These are phyloP conservation scores for Hypoxylon fuscum DNA, from an alignment of 495 filamentous ascomycete genomes.

Conservation along the genomic window DNA sequence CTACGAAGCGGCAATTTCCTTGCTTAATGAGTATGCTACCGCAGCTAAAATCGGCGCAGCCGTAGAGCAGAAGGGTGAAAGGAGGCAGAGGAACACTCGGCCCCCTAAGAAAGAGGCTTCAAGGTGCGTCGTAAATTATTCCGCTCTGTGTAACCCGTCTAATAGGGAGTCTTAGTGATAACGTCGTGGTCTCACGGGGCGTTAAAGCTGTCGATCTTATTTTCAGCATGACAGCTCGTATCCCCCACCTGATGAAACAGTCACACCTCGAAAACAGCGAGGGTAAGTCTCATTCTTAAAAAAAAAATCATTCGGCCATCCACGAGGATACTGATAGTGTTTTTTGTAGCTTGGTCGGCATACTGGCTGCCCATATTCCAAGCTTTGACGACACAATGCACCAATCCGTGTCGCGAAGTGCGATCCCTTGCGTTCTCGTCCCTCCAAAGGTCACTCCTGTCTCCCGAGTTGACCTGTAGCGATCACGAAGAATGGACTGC, in stretches of 20 bases:
- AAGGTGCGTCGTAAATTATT: slow-evolving; percentile 55
- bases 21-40: slow-evolving; percentile 90
- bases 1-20: slow-evolving; percentile 81
- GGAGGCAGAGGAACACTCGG: slow-evolving; percentile 59
- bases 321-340: slow-evolving; percentile 32
- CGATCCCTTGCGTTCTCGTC: slow-evolving; percentile 87
- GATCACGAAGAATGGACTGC: slow-evolving; percentile 92
- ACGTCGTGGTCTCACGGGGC: slow-evolving; percentile 78
- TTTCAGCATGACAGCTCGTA: slow-evolving; percentile 78
- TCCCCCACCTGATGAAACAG: slow-evolving; percentile 86
- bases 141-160: not conserved
- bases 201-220: slow-evolving; percentile 83
- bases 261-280: slow-evolving; percentile 91
- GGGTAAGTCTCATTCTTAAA: slow-evolving; percentile 57
- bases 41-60: slow-evolving; percentile 82
- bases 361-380: slow-evolving; percentile 98
- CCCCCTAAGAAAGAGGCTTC: slow-evolving; percentile 64
- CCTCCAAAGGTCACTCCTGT: slow-evolving; percentile 86
- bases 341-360: slow-evolving; percentile 90
- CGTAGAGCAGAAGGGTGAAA: slow-evolving; percentile 83
- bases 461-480: slow-evolving; percentile 74
- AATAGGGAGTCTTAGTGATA: slow-evolving; percentile 67
- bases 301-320: too few relatives aligned
- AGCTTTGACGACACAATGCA: slow-evolving; percentile 85
- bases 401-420: slow-evolving; percentile 94